Percentiles rank a stretch among this genome's conserved stretches.
Evolutionary conservation across 192 early-diverging fungal genomes (phyloP).

Genomic region (Entomortierella lignicola): DNA sequence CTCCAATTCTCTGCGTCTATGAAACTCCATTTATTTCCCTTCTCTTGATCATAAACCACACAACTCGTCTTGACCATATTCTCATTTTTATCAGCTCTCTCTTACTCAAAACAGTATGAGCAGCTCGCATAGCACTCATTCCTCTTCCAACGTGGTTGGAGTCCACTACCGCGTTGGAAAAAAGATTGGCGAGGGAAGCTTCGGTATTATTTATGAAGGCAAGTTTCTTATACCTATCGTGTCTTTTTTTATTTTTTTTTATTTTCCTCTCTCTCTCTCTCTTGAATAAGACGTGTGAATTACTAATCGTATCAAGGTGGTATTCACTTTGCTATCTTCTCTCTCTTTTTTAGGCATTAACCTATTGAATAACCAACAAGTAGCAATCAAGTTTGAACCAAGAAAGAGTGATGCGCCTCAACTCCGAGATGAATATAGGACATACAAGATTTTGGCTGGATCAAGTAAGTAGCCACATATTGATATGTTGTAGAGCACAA

Average conservation of each 20-base stretch:
- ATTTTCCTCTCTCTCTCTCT: not conserved
- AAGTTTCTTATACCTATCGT: slow-evolving; percentile 26
- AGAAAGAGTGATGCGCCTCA: slow-evolving; percentile 98
- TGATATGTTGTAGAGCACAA: too few species aligned
- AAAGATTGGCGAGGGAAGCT: slow-evolving; percentile 97
- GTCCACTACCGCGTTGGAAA: slow-evolving; percentile 96
- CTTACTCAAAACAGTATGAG: slow-evolving; percentile 24
- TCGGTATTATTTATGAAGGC: slow-evolving; percentile 99
- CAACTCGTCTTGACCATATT: too few species aligned
- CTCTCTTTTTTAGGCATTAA: slow-evolving; percentile 70
- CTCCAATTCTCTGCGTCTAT: too few species aligned
- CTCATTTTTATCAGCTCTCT: too few species aligned
- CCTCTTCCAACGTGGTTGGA: slow-evolving; percentile 87
- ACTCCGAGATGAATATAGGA: slow-evolving; percentile 94
- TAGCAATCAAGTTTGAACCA: slow-evolving; percentile 98
- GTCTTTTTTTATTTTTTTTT: too few species aligned
- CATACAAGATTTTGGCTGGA: slow-evolving; percentile 93
- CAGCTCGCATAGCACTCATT: slow-evolving; percentile 55
- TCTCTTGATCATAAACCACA: too few species aligned
- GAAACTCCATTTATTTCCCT: too few species aligned
- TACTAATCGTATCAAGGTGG: too few species aligned
- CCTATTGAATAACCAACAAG: slow-evolving; percentile 89
- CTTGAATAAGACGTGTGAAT: too few species aligned
- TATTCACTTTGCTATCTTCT: not conserved
- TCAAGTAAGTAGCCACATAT: slow-evolving; percentile 50